Evolutionary conservation across 2,329 filamentous ascomycete species (phyloP).

Genomic region (Arthrobotrys iridis): DNA sequence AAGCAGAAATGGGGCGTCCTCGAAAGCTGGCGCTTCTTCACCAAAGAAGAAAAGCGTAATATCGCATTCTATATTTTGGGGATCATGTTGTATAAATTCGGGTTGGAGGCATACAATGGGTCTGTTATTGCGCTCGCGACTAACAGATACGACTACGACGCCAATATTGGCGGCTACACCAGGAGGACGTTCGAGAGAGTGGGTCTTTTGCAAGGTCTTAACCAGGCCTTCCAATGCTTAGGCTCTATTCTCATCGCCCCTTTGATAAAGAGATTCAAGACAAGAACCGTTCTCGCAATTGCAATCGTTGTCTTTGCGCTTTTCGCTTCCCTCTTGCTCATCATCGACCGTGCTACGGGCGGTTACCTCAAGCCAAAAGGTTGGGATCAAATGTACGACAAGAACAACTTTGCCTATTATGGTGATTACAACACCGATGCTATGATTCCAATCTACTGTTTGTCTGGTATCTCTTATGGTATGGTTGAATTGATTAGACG

Average conservation of each 20-base stretch:
- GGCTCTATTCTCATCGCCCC: constrained; percentile 67
- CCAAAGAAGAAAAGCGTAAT: constrained; percentile 63
- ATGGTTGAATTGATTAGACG: constrained; percentile 67
- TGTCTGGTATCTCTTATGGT: constrained; percentile 63
- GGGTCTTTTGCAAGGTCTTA: constrained; percentile 65
- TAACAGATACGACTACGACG: constrained; percentile 66
- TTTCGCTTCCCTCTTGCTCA: constrained; percentile 65
- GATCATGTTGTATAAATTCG: constrained; percentile 68
- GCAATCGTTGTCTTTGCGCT: constrained; percentile 65
- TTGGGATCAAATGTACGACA: constrained; percentile 58
- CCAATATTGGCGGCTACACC: constrained; percentile 59
- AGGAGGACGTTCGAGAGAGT: constrained; percentile 64
- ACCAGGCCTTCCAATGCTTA: constrained; percentile 66
- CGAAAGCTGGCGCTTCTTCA: constrained; percentile 60
- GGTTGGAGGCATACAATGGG: constrained; percentile 66
- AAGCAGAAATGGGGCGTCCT: constrained; percentile 33
- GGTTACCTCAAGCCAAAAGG: constrained; percentile 62
- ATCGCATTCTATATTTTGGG: constrained; percentile 65
- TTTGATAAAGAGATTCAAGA: constrained; percentile 65
- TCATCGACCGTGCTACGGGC: constrained; percentile 65
- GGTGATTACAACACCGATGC: constrained; percentile 65
- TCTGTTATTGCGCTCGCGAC: constrained; percentile 66
- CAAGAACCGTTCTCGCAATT: constrained; percentile 64
- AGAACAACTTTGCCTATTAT: constrained; percentile 62
- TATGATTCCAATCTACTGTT: constrained; percentile 66